phyloP scores from a whole-genome alignment of 2,329 filamentous ascomycete species.

The Sporothrix euskadiensis region DNA sequence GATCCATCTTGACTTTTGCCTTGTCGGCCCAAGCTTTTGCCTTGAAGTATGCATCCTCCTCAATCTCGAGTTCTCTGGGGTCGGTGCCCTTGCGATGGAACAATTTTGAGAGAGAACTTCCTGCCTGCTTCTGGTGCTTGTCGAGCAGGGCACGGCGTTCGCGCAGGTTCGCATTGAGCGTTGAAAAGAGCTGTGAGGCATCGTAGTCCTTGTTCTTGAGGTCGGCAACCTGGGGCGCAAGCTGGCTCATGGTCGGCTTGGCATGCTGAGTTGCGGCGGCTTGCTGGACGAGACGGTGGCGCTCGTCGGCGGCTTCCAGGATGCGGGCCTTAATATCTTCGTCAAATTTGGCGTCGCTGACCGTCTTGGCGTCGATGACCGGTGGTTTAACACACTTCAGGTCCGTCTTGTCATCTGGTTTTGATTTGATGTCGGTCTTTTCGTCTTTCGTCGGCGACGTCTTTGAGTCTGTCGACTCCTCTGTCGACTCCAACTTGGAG shows the following conservation, averaged over 20 bases:
- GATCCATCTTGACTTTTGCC: not conserved
- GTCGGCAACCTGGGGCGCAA: constrained; percentile 3
- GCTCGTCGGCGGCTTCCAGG: constrained; percentile 12
- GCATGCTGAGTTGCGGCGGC: constrained; percentile 22
- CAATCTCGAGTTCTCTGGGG: not conserved
- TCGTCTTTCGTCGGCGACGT: not conserved
- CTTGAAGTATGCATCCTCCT: not conserved
- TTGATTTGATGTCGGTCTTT: not conserved
- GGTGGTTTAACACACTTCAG: not conserved
- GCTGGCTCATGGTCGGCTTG: not conserved
- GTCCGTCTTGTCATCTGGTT: not conserved
- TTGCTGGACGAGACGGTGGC: not conserved
- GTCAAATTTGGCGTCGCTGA: not conserved
- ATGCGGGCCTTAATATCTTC: not conserved
- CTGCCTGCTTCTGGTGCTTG: constrained; percentile 11
- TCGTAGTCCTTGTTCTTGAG: constrained; percentile 17
- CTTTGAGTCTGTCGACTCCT: not conserved
- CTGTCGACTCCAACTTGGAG: not conserved
- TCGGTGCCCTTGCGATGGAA: not conserved
- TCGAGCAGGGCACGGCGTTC: constrained; percentile 3
- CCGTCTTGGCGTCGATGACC: not conserved
- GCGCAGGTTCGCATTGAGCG: not conserved
- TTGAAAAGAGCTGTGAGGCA: constrained; percentile 3
- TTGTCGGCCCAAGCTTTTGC: not conserved
- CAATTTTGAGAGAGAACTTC: not conserved